Percentiles rank a stretch among this genome's conserved stretches.
Evolutionary conservation across 768 basidiomycete genomes (phyloP).

Genomic region (Lactarius quietus): DNA sequence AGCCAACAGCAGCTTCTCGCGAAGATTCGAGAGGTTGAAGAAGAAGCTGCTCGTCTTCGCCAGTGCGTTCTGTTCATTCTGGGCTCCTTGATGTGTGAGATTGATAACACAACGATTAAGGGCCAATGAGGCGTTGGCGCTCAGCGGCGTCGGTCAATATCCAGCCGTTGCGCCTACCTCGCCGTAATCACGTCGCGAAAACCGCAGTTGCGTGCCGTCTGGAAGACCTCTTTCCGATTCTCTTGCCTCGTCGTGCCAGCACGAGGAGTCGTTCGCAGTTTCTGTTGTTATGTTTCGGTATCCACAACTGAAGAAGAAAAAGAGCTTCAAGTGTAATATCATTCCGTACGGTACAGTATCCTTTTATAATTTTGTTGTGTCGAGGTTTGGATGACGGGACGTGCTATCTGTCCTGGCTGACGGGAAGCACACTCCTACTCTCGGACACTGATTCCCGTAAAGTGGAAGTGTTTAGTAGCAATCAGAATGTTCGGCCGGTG

Average conservation of each 20-base stretch:
- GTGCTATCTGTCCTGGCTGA: not conserved
- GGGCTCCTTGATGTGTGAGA: slow-evolving; percentile 35
- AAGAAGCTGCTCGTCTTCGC: slow-evolving; percentile 76
- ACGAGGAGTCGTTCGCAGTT: not conserved
- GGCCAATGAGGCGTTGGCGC: slow-evolving; percentile 64
- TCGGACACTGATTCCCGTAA: not conserved
- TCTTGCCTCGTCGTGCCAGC: not conserved
- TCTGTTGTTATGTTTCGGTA: not conserved
- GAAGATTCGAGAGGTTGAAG: slow-evolving; percentile 72
- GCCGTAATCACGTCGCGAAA: slow-evolving; percentile 48
- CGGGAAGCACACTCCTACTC: not conserved
- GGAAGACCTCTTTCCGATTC: slow-evolving; percentile 44
- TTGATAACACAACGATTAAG: slow-evolving; percentile 47
- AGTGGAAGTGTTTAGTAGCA: not conserved
- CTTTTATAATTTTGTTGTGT: not conserved
- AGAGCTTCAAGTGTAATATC: not conserved
- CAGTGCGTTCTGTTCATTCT: slow-evolving; percentile 40
- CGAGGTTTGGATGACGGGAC: not conserved
- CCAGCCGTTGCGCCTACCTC: slow-evolving; percentile 51
- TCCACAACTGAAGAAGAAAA: not conserved
- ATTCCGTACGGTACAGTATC: not conserved
- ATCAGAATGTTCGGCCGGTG: not conserved
- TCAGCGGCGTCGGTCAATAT: slow-evolving; percentile 71
- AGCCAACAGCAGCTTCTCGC: slow-evolving; percentile 71
- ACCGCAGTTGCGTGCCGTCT: slow-evolving; percentile 30